Evolutionary conservation across 352 stramenopile species (phyloP).

Genomic region (Phytophthora aleatoria): DNA sequence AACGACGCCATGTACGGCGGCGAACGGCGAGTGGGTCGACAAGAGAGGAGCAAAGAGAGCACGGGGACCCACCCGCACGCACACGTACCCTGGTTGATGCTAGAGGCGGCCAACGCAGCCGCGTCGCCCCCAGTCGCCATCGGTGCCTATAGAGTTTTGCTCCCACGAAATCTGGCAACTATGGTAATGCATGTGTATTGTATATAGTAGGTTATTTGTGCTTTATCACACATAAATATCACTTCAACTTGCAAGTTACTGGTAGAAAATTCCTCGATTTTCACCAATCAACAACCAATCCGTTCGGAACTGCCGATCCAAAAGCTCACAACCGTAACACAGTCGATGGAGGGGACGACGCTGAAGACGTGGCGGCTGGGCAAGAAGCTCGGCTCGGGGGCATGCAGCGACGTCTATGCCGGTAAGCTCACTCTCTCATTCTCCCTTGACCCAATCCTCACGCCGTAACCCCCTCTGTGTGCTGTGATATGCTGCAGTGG

Average conservation of each 20-base stretch:
- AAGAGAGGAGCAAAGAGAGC: neutral
- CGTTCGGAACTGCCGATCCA: constrained; percentile 5
- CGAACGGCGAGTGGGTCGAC: neutral
- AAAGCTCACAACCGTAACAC: neutral
- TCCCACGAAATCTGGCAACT: constrained; percentile 12
- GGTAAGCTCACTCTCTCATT: constrained; percentile 34
- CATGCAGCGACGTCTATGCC: constrained; percentile 83
- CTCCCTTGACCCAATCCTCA: neutral
- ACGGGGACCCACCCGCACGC: neutral
- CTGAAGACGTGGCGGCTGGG: constrained; percentile 85
- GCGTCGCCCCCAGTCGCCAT: constrained; percentile 34
- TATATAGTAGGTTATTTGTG: neutral
- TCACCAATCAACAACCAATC: constrained; percentile 4
- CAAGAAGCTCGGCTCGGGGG: constrained; percentile 77
- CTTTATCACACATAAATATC: neutral
- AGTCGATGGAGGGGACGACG: constrained; percentile 60
- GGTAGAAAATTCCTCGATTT: neutral
- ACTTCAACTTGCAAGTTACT: neutral
- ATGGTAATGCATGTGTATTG: neutral
- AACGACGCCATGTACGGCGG: neutral
- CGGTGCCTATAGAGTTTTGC: constrained; percentile 11
- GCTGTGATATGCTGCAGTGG: constrained; percentile 35
- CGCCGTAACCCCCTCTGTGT: constrained; percentile 8
- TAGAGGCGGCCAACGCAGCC: constrained; percentile 40
- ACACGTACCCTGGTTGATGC: constrained; percentile 53